phyloP scores from a whole-genome alignment of 1,284 basidiomycete genomes.

The Tilletiopsis washingtonensis region DNA sequence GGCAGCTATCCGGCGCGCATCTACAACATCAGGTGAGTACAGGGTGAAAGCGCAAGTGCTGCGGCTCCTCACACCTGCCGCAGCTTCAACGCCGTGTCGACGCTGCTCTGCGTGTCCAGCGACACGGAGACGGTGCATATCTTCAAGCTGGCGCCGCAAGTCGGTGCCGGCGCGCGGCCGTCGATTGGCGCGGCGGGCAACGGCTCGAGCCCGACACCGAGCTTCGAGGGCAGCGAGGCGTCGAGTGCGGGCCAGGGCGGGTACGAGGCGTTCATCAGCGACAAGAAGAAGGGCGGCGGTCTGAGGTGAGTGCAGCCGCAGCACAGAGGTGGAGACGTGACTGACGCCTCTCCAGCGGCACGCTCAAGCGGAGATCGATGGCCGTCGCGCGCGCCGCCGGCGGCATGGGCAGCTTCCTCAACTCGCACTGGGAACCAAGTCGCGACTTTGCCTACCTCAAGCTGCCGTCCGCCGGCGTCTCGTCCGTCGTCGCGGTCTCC shows the following conservation, averaged over 20 bases:
- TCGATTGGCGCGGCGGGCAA: constrained; percentile 9
- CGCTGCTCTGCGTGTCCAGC: constrained; percentile 76
- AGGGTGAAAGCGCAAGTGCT: neutral
- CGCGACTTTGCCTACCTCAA: constrained; percentile 89
- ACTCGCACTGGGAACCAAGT: constrained; percentile 75
- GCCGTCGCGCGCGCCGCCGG: constrained; percentile 26
- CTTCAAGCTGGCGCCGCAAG: constrained; percentile 62
- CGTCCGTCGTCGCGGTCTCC: constrained; percentile 43
- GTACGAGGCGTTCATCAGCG: constrained; percentile 48
- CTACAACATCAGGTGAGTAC: constrained; percentile 71
- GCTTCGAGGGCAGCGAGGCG: constrained; percentile 12
- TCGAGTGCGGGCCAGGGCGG: constrained; percentile 24
- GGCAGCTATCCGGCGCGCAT: constrained; percentile 81
- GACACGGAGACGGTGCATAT: constrained; percentile 97
- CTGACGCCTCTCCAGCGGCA: constrained; percentile 3
- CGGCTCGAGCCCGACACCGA: constrained; percentile 4
- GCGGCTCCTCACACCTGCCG: constrained; percentile 53
- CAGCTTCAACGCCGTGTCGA: constrained; percentile 78
- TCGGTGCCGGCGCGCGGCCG: constrained; percentile 3
- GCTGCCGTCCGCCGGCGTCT: constrained; percentile 67
- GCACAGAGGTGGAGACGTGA: neutral
- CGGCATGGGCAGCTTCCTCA: constrained; percentile 70
- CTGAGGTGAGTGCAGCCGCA: constrained; percentile 7
- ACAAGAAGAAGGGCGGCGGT: constrained; percentile 28
- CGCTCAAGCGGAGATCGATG: constrained; percentile 58